Evolutionary conservation across 106 monocot species (phyloP).

Genomic region (Iris macrosiphon): DNA sequence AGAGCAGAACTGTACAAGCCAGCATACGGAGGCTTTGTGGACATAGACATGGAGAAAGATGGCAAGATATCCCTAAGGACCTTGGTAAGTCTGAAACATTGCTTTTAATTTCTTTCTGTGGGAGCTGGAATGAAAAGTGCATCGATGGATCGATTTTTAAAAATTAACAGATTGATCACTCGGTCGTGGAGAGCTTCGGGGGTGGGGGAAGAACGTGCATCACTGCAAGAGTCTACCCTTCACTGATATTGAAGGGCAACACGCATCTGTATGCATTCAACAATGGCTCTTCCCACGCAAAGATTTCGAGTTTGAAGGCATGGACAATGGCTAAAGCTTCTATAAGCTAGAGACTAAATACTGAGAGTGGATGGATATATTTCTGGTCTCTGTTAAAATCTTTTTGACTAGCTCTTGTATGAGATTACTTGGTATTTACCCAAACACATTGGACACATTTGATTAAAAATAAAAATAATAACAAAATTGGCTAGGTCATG

Average conservation of each 20-base stretch:
- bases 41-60: slow-evolving; percentile 12
- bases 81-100: slow-evolving; percentile 10
- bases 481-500: too few relatives aligned
- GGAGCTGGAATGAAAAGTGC: too few relatives aligned
- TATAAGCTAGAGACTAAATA: not conserved
- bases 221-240: slow-evolving; percentile 15
- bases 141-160: too few relatives aligned
- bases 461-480: too few relatives aligned
- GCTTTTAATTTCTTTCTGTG: too few relatives aligned
- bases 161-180: slow-evolving; percentile 16
- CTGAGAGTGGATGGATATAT: too few relatives aligned
- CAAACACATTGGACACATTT: too few relatives aligned
- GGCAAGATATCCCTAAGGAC: slow-evolving; percentile 14
- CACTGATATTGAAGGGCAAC: not conserved
- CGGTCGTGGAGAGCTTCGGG: slow-evolving; percentile 18
- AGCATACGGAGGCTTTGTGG: slow-evolving; percentile 55
- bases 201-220: slow-evolving; percentile 16
- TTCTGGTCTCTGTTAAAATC: too few relatives aligned
- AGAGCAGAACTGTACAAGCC: slow-evolving; percentile 44
- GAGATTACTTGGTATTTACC: too few relatives aligned
- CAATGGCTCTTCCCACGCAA: slow-evolving; percentile 5
- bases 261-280: slow-evolving; percentile 12
- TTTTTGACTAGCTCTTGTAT: too few relatives aligned
- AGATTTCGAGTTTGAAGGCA: slow-evolving; percentile 3
- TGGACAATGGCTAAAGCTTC: slow-evolving; percentile 9